phyloP scores from a whole-genome alignment of 1,284 basidiomycete species.

The Trametes pubescens region DNA sequence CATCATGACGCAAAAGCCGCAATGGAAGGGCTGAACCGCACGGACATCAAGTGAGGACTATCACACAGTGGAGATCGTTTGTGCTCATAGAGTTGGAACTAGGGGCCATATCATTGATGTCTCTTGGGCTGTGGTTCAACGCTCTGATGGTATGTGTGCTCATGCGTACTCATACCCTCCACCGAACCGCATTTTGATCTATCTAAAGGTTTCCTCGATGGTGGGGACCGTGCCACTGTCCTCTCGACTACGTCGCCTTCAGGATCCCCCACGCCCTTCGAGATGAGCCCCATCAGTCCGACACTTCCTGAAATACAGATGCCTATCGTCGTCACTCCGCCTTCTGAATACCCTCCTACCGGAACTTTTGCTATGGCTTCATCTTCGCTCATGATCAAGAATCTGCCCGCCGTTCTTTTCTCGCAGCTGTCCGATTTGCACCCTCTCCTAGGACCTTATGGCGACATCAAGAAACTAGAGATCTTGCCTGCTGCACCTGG shows the following conservation, averaged over 20 bases:
- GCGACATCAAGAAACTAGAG: slow-evolving; percentile 66
- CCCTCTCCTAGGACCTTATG: slow-evolving; percentile 78
- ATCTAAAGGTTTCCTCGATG: slow-evolving; percentile 74
- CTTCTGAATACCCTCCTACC: slow-evolving; percentile 33
- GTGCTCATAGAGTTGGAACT: slow-evolving; percentile 1
- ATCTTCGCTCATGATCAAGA: slow-evolving; percentile 65
- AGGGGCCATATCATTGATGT: slow-evolving; percentile 78
- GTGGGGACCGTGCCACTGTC: slow-evolving; percentile 75
- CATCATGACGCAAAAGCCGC: slow-evolving; percentile 73
- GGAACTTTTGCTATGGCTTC: slow-evolving; percentile 36
- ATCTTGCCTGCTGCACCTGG: slow-evolving; percentile 44
- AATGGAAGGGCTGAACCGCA: slow-evolving; percentile 70
- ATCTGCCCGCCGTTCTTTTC: slow-evolving; percentile 72
- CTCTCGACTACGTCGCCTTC: slow-evolving; percentile 53
- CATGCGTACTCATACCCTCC: neutral
- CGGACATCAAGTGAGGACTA: slow-evolving; percentile 65
- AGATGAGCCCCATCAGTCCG: slow-evolving; percentile 31
- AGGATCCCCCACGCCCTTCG: slow-evolving; percentile 43
- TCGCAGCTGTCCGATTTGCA: slow-evolving; percentile 69
- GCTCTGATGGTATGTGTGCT: slow-evolving; percentile 66
- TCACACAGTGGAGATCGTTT: neutral
- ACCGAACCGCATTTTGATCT: neutral
- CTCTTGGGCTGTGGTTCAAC: slow-evolving; percentile 85
- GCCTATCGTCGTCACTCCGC: slow-evolving; percentile 37
- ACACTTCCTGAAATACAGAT: slow-evolving; percentile 33